Evolutionary conservation across 108 stramenopile genomes (phyloP).

Genomic region (Chaetoceros tenuissimus): DNA sequence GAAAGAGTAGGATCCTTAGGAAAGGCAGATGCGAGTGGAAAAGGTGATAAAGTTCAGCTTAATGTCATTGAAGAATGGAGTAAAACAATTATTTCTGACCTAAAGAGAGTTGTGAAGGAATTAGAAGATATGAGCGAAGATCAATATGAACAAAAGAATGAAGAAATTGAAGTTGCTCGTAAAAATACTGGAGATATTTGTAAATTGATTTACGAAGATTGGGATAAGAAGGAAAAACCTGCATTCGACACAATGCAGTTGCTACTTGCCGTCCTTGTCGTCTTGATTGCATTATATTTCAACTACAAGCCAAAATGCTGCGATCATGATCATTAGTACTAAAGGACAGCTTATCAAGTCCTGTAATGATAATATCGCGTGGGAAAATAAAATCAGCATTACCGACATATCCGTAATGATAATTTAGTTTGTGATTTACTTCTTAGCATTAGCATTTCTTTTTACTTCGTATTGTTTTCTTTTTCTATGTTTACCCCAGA

Average conservation of each 20-base stretch:
- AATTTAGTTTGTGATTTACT: too few species aligned
- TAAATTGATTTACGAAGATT: neutral
- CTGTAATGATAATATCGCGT: too few species aligned
- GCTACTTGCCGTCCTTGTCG: neutral
- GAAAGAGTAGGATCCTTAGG: slow-evolving; percentile 46
- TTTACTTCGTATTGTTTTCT: too few species aligned
- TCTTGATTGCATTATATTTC: too few species aligned
- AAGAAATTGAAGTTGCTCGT: neutral
- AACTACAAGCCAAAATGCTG: too few species aligned
- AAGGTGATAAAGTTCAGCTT: slow-evolving; percentile 42
- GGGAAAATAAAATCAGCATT: too few species aligned
- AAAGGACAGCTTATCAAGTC: too few species aligned
- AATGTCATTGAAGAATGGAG: slow-evolving; percentile 46
- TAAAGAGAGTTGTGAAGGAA: slow-evolving; percentile 8
- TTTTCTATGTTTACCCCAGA: too few species aligned
- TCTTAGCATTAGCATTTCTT: too few species aligned
- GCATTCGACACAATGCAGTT: neutral
- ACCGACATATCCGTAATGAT: too few species aligned
- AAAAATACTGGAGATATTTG: neutral
- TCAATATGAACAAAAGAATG: neutral
- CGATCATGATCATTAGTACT: too few species aligned
- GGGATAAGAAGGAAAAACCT: neutral
- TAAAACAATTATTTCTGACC: slow-evolving; percentile 21
- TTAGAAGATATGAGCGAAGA: neutral
- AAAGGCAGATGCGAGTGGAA: slow-evolving; percentile 69